Percentiles rank a stretch among this genome's conserved stretches.
Evolutionary conservation across 139 green algal species (phyloP).

Genomic region (Coelastrella sp.): DNA sequence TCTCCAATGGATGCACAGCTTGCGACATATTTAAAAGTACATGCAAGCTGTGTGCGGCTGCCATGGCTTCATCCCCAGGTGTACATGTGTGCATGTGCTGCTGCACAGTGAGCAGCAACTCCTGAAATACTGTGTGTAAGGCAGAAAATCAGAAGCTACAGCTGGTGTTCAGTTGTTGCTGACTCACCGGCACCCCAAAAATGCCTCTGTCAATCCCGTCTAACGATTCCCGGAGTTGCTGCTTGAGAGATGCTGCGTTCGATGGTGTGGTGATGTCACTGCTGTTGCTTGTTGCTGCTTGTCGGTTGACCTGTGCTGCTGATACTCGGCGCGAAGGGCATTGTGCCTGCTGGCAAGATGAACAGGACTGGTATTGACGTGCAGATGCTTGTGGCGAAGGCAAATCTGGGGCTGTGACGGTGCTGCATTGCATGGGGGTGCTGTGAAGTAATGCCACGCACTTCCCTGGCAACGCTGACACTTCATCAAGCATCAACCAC

Average conservation of each 20-base stretch:
- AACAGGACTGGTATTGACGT: no score
- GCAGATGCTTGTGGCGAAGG: no score
- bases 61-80: neutral
- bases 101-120: neutral
- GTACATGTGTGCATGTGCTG: no score
- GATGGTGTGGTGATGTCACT: neutral
- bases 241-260: constrained; percentile 48
- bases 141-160: no score
- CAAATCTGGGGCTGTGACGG: no score
- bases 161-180: neutral
- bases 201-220: constrained; percentile 68
- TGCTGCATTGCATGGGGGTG: no score
- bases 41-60: neutral
- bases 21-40: neutral
- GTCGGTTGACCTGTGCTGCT: constrained; percentile 2
- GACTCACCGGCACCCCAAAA: constrained; percentile 64
- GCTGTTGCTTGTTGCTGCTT: constrained; percentile 5
- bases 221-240: constrained; percentile 45
- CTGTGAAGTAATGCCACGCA: no score
- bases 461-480: no score
- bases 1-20: neutral
- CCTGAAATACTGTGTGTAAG: neutral
- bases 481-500: no score
- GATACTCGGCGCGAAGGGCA: no score
- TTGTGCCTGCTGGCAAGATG: no score